Evolutionary conservation across 805 yeast species (phyloP), one percentile per base, ranked within the genome.

Genomic region (Huiozyma naganishii): DNA sequence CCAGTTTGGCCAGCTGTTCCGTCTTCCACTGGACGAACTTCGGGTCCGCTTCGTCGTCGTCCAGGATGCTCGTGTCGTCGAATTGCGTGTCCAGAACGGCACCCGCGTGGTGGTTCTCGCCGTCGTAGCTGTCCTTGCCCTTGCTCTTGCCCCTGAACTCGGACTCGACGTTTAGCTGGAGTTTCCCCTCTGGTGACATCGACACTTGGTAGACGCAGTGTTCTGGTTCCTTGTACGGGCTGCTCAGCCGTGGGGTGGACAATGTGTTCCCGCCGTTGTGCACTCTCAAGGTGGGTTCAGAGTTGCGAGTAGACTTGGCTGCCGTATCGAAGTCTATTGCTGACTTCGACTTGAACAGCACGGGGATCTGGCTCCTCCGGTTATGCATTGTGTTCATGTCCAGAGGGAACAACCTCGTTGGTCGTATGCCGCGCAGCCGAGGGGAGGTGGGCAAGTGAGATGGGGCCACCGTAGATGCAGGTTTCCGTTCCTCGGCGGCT

Each of bases 171-270:
- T 58, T 55, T n/a, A 61, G 42, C 29, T 48, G 52, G 41, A 53
- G 52, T 37, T 55, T 61, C 4, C 64, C 65, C 27, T 57, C 64
- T 2, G 63, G 64, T 1, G 64, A 58, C 50, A 48, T 51, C 5
- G 58, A 55, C 23, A 61, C 47, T 41, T 52, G 54, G 44, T 59
- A 61, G 3, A 59, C 49, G 36, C 62, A 57, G 40, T 57, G 56
- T 7, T 57, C 52, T 7, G 60, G 54, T 41, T 57, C 64, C 36
- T 49, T 52, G 23, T 50, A 52, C 9, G 64, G 63, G 32, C 63
- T 58, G 32, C 56, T 52, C n/a, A 49, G 39, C 7, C 11, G 41
- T 7, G 41, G 30, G 11, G 10, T 38, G n/a, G 6, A 7, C 12
- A 28, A 6, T 7, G n/a, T 8, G 7, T 38, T 23, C 37, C 23